Evolutionary conservation across 495 filamentous ascomycete genomes (phyloP), one percentile per base, ranked within the genome.

Genomic region (Neohortaea acidophila): DNA sequence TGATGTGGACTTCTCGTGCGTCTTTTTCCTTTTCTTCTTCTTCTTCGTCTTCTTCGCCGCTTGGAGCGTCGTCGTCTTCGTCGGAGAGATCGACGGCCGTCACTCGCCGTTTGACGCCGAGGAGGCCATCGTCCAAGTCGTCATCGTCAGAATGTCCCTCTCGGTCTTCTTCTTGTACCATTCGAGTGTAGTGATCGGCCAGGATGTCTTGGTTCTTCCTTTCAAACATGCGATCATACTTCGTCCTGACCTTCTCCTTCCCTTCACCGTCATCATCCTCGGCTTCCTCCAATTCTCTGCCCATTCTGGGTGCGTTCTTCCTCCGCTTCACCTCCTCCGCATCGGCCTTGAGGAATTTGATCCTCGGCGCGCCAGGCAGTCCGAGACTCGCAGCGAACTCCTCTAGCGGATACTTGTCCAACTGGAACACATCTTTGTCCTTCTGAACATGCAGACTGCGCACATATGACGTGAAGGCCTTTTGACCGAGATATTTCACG

Each of bases 191-290:
- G 59, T 94, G 91, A 26, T 75, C 75, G 27, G 89, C 81, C 44
- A 99, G 62, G n/a, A 99, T 76, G 45, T 91, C 83, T 48, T 94
- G 85, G 59, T 96, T 94, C 42, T 76, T 77, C 44, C 89, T 66
- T 62, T 94, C 87, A 50, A 94, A 91, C 85, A 94, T 94, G 42
- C 85, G 82, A 52, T 96, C 82, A 53, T 87, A 86, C 58, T 89
- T 94, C 17, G 89, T 96, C 30, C 83, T 69, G 4, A 86, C 81
- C 27, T 66, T 62, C 9, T 63, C 52, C 59, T 79, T 73, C 53
- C 80, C 38, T 60, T 53, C 49, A 9, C 55, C 56, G 1, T 41
- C 61, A 3, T 62, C 64, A n/a, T 68, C 68, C 20, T 69, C 66
- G 8, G 62, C 61, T 14, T 61, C 71, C 38, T 65, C 65, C 11